A percentile compares a stretch with the other conserved stretches of the same genome.
phyloP scores from a whole-genome alignment of 2,329 filamentous ascomycete species.

The Penicillium sp. region DNA sequence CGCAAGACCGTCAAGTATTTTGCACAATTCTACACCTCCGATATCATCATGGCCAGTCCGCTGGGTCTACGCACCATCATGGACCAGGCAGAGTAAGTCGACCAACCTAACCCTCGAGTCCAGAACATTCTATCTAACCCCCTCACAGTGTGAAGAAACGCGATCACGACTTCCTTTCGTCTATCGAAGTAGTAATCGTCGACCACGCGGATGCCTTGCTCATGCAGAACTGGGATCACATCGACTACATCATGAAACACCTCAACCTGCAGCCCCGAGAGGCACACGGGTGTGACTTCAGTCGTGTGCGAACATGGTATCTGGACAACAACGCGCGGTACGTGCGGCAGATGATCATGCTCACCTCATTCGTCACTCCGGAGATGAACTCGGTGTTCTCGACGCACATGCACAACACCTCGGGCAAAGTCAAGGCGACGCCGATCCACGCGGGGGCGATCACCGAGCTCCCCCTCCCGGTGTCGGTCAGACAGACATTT shows the following conservation, averaged over 20 bases:
- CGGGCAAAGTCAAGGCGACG: slow-evolving; percentile 67
- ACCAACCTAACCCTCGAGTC: too few species aligned
- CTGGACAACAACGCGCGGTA: slow-evolving; percentile 74
- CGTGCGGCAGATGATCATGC: slow-evolving; percentile 75
- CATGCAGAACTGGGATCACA: slow-evolving; percentile 98
- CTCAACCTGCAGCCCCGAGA: slow-evolving; percentile 84
- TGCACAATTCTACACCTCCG: slow-evolving; percentile 88
- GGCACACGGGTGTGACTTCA: slow-evolving; percentile 86
- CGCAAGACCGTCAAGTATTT: slow-evolving; percentile 93
- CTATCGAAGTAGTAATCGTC: slow-evolving; percentile 79
- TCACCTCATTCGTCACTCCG: slow-evolving; percentile 76
- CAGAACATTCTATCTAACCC: too few species aligned
- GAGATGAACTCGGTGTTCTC: slow-evolving; percentile 75
- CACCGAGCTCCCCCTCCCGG: slow-evolving; percentile 54
- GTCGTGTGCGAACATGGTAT: slow-evolving; percentile 84
- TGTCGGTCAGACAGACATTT: slow-evolving; percentile 77
- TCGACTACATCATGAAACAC: slow-evolving; percentile 83
- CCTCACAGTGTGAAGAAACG: slow-evolving; percentile 56
- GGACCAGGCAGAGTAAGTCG: slow-evolving; percentile 68
- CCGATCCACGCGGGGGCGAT: slow-evolving; percentile 63
- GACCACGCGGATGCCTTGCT: slow-evolving; percentile 88
- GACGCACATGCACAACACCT: slow-evolving; percentile 66
- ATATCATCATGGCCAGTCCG: slow-evolving; percentile 85
- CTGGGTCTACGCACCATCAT: slow-evolving; percentile 84
- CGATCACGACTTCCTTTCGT: slow-evolving; percentile 86